Evolutionary conservation across 805 yeast species (phyloP), one percentile per base, ranked within the genome.

Genomic region (Kurtzmaniella fragi): DNA sequence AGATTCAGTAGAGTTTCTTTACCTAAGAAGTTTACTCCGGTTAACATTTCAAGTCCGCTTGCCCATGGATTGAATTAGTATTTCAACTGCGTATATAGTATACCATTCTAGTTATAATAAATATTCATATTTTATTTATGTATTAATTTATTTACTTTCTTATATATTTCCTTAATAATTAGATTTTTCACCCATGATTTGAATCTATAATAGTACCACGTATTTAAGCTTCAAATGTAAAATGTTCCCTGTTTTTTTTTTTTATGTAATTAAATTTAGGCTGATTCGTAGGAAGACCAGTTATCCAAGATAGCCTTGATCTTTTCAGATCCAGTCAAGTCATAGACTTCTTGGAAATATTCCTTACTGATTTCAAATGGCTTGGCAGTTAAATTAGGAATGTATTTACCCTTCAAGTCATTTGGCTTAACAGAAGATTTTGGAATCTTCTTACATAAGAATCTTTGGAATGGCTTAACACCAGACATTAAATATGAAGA

Each of bases 381-480:
- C 71, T 80, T 87, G 47, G 99, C 99, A 49, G 99, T 95, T 75
- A 93, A 79, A 75, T 93, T 93, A 50, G 99, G 99, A 75, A 93
- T 90, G 70, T 95, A 93, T 73, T 90, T 93, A 61, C 90, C 90
- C 53, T 87, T 80, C 70, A 93, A 77, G 64, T 88, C 87, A 45
- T 93, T 84, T 44, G 96, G 95, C 73, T 91, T 91, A 49, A 93
- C 93, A 35, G 96, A 95, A 54, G 88, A 85, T 72, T 84, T 87
- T 47, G 95, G 84, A 57, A 93, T 84, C 79, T 93, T 91, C 84
- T 89, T 93, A 63, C 82, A 82, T 73, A 93, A 77, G 83, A 93
- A 93, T 71, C 89, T 86, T 77, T 91, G 90, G 87, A 93, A 93
- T 56, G 99, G 99, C 70, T 90, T 91, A 44, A 93, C 99, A 70